A percentile compares a stretch with the other conserved stretches of the same genome.
phyloP scores from a whole-genome alignment of 1,139 yeast species.

The Ogataea hybrid region DNA sequence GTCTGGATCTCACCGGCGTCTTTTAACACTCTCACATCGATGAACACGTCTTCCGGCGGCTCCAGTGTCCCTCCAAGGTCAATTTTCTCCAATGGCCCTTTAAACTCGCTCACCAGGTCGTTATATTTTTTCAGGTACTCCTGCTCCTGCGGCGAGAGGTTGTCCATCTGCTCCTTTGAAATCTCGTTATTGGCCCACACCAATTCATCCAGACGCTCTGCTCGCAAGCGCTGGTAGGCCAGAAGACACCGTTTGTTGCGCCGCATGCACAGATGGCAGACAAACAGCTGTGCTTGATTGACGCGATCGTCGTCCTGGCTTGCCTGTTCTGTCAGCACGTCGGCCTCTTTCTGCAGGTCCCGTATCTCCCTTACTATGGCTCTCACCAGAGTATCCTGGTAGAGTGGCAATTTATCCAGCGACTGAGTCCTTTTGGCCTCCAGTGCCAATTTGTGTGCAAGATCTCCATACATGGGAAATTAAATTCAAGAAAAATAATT shows the following conservation, averaged over 20 bases:
- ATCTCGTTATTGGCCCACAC: constrained; percentile 59
- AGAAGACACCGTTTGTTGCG: constrained; percentile 85
- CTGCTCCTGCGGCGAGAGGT: constrained; percentile 74
- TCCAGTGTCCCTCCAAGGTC: constrained; percentile 84
- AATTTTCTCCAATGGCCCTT: constrained; percentile 78
- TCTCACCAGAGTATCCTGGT: constrained; percentile 73
- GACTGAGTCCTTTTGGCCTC: constrained; percentile 81
- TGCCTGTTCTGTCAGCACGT: constrained; percentile 45
- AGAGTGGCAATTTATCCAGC: constrained; percentile 67
- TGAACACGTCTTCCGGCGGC: constrained; percentile 89
- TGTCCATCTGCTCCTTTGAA: constrained; percentile 38
- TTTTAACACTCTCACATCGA: constrained; percentile 87
- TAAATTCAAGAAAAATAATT: not conserved
- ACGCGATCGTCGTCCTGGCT: constrained; percentile 41
- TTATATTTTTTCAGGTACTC: constrained; percentile 73
- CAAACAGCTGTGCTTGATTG: constrained; percentile 71
- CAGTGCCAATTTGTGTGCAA: constrained; percentile 73
- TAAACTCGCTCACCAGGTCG: constrained; percentile 70
- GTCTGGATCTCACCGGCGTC: constrained; percentile 98
- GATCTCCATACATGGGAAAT: constrained; percentile 80
- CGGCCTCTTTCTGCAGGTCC: constrained; percentile 55
- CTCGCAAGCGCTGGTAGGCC: constrained; percentile 76
- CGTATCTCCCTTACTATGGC: constrained; percentile 58
- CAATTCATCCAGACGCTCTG: constrained; percentile 63
- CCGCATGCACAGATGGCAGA: constrained; percentile 77